Percentiles rank a stretch among this genome's conserved stretches.
These are phyloP conservation scores for Allium sativum DNA, from an alignment of 106 monocot species.

Conservation along the genomic window DNA sequence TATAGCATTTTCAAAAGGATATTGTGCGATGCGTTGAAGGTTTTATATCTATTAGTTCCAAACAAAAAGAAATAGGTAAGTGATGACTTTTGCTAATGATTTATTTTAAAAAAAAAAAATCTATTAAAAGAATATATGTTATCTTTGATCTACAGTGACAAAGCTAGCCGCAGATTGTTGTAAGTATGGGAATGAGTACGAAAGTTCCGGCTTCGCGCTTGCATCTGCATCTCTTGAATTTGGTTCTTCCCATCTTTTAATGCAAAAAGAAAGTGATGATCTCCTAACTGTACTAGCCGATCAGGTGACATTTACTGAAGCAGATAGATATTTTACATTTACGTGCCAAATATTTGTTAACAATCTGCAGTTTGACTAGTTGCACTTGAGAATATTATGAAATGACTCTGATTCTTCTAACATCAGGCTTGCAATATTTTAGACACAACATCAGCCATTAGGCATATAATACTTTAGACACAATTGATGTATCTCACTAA, in stretches of 20 bases:
- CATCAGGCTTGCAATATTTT: too few species aligned
- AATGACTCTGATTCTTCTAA: too few species aligned
- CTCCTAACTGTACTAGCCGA: constrained; percentile 54
- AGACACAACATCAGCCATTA: too few species aligned
- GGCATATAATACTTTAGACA: too few species aligned
- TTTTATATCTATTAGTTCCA: constrained; percentile 57
- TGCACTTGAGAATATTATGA: too few species aligned
- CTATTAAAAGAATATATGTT: not conserved
- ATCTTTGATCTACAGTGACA: constrained; percentile 30
- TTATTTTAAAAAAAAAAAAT: too few species aligned
- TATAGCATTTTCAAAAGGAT: constrained; percentile 72
- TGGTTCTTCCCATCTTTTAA: constrained; percentile 62
- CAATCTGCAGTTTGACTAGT: too few species aligned
- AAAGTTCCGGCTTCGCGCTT: constrained; percentile 50
- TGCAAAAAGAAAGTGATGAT: constrained; percentile 70
- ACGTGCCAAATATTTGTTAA: too few species aligned
- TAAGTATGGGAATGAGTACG: constrained; percentile 63
- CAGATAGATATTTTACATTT: too few species aligned
- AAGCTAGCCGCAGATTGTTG: constrained; percentile 76
- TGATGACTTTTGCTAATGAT: not conserved
- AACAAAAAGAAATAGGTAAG: constrained; percentile 79
- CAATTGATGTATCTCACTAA: not conserved
- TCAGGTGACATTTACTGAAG: constrained; percentile 31
- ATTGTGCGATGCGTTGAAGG: constrained; percentile 53
- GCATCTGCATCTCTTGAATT: constrained; percentile 64